Percentiles rank a stretch among this genome's conserved stretches.
Conservation (phyloP, 2,329 filamentous ascomycete species). For the Ceratocystis huliohia region DNA sequence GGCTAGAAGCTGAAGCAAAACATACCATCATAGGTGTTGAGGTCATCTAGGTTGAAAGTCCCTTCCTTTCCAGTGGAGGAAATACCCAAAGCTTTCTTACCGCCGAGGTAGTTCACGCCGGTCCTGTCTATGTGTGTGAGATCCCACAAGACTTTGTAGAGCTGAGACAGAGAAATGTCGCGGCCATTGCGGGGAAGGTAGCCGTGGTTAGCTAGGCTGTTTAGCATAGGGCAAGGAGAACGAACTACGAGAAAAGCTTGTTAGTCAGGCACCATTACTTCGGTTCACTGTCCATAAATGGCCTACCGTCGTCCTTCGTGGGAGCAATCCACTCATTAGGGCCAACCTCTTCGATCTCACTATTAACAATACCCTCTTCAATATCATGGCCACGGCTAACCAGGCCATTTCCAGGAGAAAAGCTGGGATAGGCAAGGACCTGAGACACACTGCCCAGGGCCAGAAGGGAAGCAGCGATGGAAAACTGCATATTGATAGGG, state of each 20-base stretch:
- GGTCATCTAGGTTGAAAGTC: constrained; percentile 27
- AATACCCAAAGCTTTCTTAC: constrained; percentile 21
- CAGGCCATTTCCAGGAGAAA: not conserved
- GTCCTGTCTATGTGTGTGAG: constrained; percentile 21
- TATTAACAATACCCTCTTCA: not conserved
- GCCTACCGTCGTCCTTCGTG: constrained; percentile 11
- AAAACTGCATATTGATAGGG: constrained; percentile 12
- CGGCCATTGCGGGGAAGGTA: constrained; percentile 23
- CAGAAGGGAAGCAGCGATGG: constrained; percentile 8
- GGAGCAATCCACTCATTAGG: constrained; percentile 19
- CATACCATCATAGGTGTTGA: constrained; percentile 24
- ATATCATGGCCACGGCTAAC: not conserved
- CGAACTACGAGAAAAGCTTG: constrained; percentile 16
- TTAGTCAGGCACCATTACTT: not conserved
- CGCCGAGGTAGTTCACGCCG: constrained; percentile 22
- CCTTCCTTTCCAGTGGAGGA: constrained; percentile 26
- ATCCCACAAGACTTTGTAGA: constrained; percentile 10
- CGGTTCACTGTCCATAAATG: not conserved
- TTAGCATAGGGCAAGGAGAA: constrained; percentile 24
- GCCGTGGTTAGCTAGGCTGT: constrained; percentile 24
- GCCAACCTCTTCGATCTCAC: not conserved
- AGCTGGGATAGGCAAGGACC: constrained; percentile 14
- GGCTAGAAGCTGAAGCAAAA: not conserved
- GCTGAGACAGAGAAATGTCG: constrained; percentile 19
- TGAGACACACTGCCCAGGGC: constrained; percentile 15